Evolutionary conservation across 805 yeast species (phyloP).

Genomic region (Saturnispora sekii): DNA sequence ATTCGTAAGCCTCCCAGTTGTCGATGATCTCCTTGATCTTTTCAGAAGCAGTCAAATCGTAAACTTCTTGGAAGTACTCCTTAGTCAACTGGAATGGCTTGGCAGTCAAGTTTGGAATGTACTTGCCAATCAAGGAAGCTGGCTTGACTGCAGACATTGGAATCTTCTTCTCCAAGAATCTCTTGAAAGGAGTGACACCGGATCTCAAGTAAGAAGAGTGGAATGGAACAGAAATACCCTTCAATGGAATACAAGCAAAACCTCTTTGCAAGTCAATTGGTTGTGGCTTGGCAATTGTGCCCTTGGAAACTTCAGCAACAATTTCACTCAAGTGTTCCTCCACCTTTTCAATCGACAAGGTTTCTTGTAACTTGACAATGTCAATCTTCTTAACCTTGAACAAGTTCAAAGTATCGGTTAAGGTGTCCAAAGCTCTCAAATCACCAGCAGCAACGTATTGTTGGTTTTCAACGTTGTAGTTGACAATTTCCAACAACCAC

Average conservation of each 20-base stretch:
- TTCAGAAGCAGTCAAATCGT: conserved; percentile 81
- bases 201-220: conserved; percentile 97
- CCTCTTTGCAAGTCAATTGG: conserved; percentile 98
- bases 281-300: conserved; percentile 81
- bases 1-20: conserved; percentile 85
- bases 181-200: conserved; percentile 98
- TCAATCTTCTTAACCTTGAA: conserved; percentile 92
- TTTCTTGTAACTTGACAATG: conserved; percentile 75
- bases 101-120: conserved; percentile 98
- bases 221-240: conserved; percentile 99
- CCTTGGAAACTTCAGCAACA: conserved; percentile 73
- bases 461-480: conserved; percentile 95
- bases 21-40: conserved; percentile 85
- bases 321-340: conserved; percentile 82
- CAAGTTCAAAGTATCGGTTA: conserved; percentile 87
- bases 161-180: conserved; percentile 92
- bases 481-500: conserved; percentile 96
- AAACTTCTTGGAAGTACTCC: conserved; percentile 96
- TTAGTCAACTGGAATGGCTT: conserved; percentile 92
- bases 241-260: conserved; percentile 94
- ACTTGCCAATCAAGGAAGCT: conserved; percentile 84
- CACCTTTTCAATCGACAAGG: conserved; percentile 79
- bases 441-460: conserved; percentile 99
- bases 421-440: conserved; percentile 85
- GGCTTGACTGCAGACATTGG: conserved; percentile 93